These are phyloP conservation scores for Chloranthus sessilifolius DNA, from an alignment of 164 flowering plant species.

Conservation along the genomic window DNA sequence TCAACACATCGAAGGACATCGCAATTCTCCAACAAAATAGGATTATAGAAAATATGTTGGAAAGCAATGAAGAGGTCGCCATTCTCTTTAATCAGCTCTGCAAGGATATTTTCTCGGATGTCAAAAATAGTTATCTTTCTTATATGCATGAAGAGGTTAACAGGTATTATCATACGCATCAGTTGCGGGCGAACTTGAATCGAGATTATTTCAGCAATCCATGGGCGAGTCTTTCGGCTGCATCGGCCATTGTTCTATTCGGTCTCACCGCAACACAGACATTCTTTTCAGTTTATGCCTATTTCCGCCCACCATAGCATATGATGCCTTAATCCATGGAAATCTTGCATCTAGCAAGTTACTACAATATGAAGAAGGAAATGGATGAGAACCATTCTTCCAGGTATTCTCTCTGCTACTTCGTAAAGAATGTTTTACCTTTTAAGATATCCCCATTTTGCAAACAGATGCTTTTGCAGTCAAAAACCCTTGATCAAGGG, in stretches of 20 bases:
- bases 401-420: no score
- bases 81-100: background rate
- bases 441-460: no score
- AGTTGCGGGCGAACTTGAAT: background rate
- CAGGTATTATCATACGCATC: background rate
- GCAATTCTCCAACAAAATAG: background rate
- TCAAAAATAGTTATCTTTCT: background rate
- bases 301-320: background rate
- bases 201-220: slow-evolving; percentile 5
- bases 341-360: no score
- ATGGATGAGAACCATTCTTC: no score
- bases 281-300: background rate
- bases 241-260: background rate
- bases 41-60: background rate
- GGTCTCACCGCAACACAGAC: background rate
- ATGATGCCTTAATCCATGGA: no score
- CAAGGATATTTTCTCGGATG: background rate
- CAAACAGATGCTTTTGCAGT: no score
- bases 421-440: no score
- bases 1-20: background rate
- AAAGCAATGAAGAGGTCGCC: background rate
- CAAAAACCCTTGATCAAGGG: no score
- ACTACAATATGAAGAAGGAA: no score
- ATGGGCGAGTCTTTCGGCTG: slow-evolving; percentile 2
- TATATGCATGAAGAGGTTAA: background rate